A percentile compares a stretch with the other conserved stretches of the same genome.
Conservation (phyloP, 2,329 filamentous ascomycete species). For the Orbilia quercus region DNA sequence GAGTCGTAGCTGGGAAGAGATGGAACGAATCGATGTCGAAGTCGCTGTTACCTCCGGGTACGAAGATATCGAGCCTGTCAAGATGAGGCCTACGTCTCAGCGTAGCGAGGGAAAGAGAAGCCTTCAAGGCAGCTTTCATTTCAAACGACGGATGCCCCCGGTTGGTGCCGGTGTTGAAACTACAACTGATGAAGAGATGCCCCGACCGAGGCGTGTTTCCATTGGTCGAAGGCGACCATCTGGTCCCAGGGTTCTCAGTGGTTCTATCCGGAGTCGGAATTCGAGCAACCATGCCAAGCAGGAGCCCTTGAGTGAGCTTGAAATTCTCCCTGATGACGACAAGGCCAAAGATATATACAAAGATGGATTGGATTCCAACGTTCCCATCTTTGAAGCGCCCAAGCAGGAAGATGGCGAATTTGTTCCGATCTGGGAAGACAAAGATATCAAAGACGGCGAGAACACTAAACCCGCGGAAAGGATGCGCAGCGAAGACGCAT, state of each 20-base stretch:
- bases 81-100: constrained; percentile 32
- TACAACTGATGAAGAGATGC: constrained; percentile 53
- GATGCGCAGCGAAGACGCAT: constrained; percentile 46
- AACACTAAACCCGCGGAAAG: constrained; percentile 19
- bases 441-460: constrained; percentile 32
- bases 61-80: constrained; percentile 40
- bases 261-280: constrained; percentile 33
- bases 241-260: constrained; percentile 32
- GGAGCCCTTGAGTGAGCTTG: constrained; percentile 49
- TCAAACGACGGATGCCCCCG: constrained; percentile 38
- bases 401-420: constrained; percentile 32
- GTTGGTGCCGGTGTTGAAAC: constrained; percentile 40
- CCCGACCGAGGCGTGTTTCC: constrained; percentile 25
- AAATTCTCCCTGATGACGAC: constrained; percentile 26
- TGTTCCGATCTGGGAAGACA: constrained; percentile 51
- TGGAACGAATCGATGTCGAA: constrained; percentile 98
- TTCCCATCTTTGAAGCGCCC: constrained; percentile 38
- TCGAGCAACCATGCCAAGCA: constrained; percentile 46
- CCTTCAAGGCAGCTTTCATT: constrained; percentile 45
- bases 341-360: constrained; percentile 38
- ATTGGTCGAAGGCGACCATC: constrained; percentile 28
- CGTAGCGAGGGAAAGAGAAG: constrained; percentile 43
- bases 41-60: constrained; percentile 64
- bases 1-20: constrained; percentile 93
- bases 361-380: constrained; percentile 38